A percentile compares a stretch with the other conserved stretches of the same genome.
Conservation (phyloP, 1,139 yeast species). For the Barnettozyma hawaiiensis region DNA sequence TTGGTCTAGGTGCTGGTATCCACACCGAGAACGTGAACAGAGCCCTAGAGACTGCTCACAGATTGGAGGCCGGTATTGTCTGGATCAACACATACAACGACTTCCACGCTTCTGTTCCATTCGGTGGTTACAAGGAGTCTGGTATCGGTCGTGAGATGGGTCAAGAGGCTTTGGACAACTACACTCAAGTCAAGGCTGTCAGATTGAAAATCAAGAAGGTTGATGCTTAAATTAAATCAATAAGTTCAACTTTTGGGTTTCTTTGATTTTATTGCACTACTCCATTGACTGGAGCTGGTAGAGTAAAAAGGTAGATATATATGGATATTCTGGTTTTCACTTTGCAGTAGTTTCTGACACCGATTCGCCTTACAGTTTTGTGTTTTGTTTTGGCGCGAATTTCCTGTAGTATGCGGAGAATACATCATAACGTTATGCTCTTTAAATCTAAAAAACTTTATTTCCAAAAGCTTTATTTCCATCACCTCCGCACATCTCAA, state of each 20-base stretch:
- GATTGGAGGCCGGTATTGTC: constrained; percentile 73
- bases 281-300: constrained; percentile 10
- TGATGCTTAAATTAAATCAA: constrained; percentile 5
- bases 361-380: no score
- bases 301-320: constrained; percentile 3
- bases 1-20: constrained; percentile 83
- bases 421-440: no score
- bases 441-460: no score
- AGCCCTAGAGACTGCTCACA: constrained; percentile 59
- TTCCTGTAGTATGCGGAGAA: no score
- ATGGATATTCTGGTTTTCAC: constrained; percentile 1
- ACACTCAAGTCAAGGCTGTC: constrained; percentile 78
- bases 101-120: constrained; percentile 71
- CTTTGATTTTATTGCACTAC: constrained; percentile 2
- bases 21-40: constrained; percentile 61
- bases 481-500: not conserved
- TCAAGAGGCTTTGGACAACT: constrained; percentile 74
- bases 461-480: not conserved
- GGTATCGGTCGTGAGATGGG: constrained; percentile 96
- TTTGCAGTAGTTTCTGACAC: not conserved
- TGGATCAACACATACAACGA: constrained; percentile 84
- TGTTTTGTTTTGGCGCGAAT: not conserved
- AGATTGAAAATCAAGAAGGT: constrained; percentile 35
- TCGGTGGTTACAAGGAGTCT: constrained; percentile 82
- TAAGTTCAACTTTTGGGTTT: not conserved